Evolutionary conservation across 2,329 filamentous ascomycete genomes (phyloP).

Genomic region (Aphanoascus verrucosus): DNA sequence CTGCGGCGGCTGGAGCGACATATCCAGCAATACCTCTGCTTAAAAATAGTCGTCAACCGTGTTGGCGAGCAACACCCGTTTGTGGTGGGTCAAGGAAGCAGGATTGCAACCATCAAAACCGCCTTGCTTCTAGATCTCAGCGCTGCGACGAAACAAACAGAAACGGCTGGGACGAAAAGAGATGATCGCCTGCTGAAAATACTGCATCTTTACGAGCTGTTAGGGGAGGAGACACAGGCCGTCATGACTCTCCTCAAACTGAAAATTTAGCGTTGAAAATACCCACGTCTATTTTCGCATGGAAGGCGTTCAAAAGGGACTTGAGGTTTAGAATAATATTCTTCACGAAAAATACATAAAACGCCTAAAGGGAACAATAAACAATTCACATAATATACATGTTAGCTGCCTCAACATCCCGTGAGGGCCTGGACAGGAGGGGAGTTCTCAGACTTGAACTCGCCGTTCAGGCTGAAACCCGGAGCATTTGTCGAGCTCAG

Average conservation of each 20-base stretch:
- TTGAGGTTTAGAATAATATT: constrained; percentile 19
- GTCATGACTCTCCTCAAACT: constrained; percentile 45
- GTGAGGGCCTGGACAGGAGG: constrained; percentile 41
- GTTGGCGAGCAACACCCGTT: constrained; percentile 54
- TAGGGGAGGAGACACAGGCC: constrained; percentile 51
- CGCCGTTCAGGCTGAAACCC: constrained; percentile 75
- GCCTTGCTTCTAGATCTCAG: constrained; percentile 56
- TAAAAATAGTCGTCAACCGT: constrained; percentile 42
- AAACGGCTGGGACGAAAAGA: constrained; percentile 21
- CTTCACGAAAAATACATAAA: constrained; percentile 21
- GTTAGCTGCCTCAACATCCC: constrained; percentile 28
- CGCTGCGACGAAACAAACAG: constrained; percentile 49
- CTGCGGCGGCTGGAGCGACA: constrained; percentile 44
- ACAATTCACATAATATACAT: constrained; percentile 15
- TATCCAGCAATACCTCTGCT: constrained; percentile 47
- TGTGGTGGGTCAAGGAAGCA: constrained; percentile 45
- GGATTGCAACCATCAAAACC: constrained; percentile 49
- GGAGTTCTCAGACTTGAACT: constrained; percentile 55
- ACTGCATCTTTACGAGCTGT: constrained; percentile 49
- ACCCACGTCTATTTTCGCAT: background rate
- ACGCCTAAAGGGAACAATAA: constrained; percentile 28
- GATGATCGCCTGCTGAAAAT: constrained; percentile 43
- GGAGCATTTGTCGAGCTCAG: constrained; percentile 80
- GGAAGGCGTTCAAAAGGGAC: constrained; percentile 29
- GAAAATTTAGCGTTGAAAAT: constrained; percentile 21